Conservation (phyloP, 441 rosid species). For the Gossypium schwendimanii region DNA sequence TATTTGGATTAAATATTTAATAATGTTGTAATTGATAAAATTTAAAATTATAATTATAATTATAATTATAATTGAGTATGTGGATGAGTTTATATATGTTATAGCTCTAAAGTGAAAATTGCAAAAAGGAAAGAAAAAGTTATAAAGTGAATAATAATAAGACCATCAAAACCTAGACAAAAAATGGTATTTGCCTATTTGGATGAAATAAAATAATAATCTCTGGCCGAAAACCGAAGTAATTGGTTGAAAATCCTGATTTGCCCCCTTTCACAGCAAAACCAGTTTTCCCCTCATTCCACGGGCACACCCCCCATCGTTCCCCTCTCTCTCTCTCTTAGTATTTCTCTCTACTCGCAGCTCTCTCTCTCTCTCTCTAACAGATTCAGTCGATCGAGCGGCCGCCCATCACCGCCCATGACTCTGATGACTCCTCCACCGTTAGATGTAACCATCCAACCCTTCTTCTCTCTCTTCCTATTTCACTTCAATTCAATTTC, state of each 20-base stretch:
- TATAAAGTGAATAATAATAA: too few relatives aligned
- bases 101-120: too few relatives aligned
- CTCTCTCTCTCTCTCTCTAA: slow-evolving; percentile 6
- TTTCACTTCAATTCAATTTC: slow-evolving; percentile 23
- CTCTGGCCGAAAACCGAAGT: not conserved
- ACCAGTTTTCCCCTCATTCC: slow-evolving; percentile 5
- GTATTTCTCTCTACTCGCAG: not conserved
- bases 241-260: slow-evolving; percentile 17
- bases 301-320: not conserved
- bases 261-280: slow-evolving; percentile 15
- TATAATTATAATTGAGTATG: too few relatives aligned
- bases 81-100: too few relatives aligned
- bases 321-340: not conserved
- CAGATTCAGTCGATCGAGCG: slow-evolving; percentile 32
- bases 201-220: too few relatives aligned
- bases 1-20: too few relatives aligned
- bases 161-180: too few relatives aligned
- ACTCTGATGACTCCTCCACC: slow-evolving; percentile 76
- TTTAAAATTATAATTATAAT: too few relatives aligned
- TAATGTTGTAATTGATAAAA: too few relatives aligned
- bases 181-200: too few relatives aligned
- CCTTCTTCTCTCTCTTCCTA: not conserved
- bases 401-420: slow-evolving; percentile 32
- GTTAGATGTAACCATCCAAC: slow-evolving; percentile 45
- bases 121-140: too few relatives aligned